phyloP scores from a whole-genome alignment of 2,329 filamentous ascomycete species.

The Intubia oerlemansii region DNA sequence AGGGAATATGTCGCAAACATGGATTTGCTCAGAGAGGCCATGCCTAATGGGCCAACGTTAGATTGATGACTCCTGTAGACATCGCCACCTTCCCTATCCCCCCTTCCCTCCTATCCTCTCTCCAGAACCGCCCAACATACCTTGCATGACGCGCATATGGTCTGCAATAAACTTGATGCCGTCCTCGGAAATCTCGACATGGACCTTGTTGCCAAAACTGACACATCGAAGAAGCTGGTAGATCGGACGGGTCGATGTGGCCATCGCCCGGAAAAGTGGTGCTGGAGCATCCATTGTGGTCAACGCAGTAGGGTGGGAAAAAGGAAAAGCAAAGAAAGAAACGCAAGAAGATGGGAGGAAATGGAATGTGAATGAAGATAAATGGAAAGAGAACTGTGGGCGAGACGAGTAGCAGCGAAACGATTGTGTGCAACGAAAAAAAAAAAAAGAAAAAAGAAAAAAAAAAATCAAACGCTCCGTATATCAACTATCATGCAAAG shows the following conservation, averaged over 20 bases:
- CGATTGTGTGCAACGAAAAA: background rate
- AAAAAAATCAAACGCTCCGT: slow-evolving; percentile 1
- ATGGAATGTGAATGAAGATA: background rate
- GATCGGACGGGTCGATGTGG: slow-evolving; percentile 56
- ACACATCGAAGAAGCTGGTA: slow-evolving; percentile 40
- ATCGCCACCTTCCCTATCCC: background rate
- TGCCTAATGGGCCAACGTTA: slow-evolving; percentile 24
- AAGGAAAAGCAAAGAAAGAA: background rate
- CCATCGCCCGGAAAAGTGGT: slow-evolving; percentile 50
- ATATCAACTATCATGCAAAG: slow-evolving; percentile 20
- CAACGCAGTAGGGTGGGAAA: too few species aligned
- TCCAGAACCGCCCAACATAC: slow-evolving; percentile 20
- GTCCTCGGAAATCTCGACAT: slow-evolving; percentile 58
- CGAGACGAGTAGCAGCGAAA: background rate
- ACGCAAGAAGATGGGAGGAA: too few species aligned
- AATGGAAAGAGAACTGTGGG: background rate
- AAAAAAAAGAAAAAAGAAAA: slow-evolving; percentile 1
- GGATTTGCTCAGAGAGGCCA: slow-evolving; percentile 68
- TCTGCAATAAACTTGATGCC: slow-evolving; percentile 78
- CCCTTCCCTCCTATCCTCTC: too few species aligned
- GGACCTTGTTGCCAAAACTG: slow-evolving; percentile 34
- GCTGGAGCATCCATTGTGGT: slow-evolving; percentile 1
- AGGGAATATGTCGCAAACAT: slow-evolving; percentile 76
- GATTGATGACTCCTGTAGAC: background rate
- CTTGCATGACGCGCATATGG: slow-evolving; percentile 80